Base-by-base conservation (phyloP, 1,284 basidiomycete genomes). In the Singerocomus inundabilis region DNA sequence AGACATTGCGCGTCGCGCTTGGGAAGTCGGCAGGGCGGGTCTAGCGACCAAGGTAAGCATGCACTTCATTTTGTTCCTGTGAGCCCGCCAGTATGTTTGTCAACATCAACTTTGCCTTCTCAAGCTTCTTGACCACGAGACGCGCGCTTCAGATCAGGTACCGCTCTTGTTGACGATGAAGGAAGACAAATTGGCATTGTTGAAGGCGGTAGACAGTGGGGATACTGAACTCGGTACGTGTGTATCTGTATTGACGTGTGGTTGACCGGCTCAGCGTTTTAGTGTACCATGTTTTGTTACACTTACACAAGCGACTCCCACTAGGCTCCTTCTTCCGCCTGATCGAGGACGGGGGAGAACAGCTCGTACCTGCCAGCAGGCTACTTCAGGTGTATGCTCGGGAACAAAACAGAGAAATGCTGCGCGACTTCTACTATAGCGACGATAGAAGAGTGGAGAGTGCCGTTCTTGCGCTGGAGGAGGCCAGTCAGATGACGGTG, bases 341-440 rank as follows among this genome's bases (percentile, higher is more conserved):
- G 21, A 84, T 99, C 37, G 95, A 99, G 70, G 91, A 93, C 52
- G 90, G 89, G 9, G 90, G 91, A 5, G 75, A 83, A 15, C 74
- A 76, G 31, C 80, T 94, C 4, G 80, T 79, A 2, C 83, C 81
- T 21, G 94, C 93, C 0, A 88, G 73, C 67, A 84, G 69, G 51
- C 71, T 96, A 9, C 75, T 96, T 31, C 87, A 94, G 63, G 89
- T 93, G 0, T 97, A 95, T 66, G 93, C 92, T 2, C 77, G 88
- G 33, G 89, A 94, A 63, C 89, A 92, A 61, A 93, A 98, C 65
- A 75, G 87, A 40, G 93, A 94, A 55, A 87, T 99, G 80, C 74
- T 98, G 12, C 79, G 91, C 15, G 94, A 99, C 67, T 98, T 97
- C 69, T 99, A 96, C 71, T 99, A 96, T 66, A 96, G 96, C 44